Conservation (phyloP, 345 rosid genomes). For the Bruguiera gymnorhiza region DNA sequence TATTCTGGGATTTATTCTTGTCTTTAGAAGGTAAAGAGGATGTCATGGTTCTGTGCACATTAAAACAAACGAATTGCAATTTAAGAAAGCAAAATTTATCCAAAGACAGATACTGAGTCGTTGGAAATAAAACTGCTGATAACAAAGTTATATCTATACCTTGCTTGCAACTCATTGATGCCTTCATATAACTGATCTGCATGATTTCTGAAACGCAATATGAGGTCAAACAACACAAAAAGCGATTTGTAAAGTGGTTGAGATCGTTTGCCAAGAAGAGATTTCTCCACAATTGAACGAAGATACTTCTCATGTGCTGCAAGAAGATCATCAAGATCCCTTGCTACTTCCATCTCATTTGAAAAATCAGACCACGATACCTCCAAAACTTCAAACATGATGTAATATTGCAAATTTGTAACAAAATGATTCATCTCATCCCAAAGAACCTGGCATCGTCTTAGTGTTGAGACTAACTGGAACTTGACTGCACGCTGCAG, state of each 20-base stretch:
- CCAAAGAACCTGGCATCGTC: constrained; percentile 96
- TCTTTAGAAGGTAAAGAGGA: constrained; percentile 51
- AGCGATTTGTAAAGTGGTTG: constrained; percentile 71
- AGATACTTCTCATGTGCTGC: constrained; percentile 94
- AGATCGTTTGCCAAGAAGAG: constrained; percentile 91
- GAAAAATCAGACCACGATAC: constrained; percentile 93
- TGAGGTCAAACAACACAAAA: constrained; percentile 83
- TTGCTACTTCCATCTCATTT: constrained; percentile 83
- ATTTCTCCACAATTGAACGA: constrained; percentile 75
- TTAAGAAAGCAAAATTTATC: not conserved
- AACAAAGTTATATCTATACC: constrained; percentile 39
- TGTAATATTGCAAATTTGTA: constrained; percentile 91
- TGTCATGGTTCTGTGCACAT: constrained; percentile 48
- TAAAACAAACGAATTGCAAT: not conserved
- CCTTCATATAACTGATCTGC: constrained; percentile 91
- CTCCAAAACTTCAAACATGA: constrained; percentile 98
- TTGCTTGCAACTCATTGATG: constrained; percentile 76
- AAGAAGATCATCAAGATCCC: constrained; percentile 95
- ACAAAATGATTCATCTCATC: constrained; percentile 97
- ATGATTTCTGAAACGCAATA: constrained; percentile 76
- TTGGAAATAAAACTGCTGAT: not conserved
- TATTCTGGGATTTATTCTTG: constrained; percentile 39
- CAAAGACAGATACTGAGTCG: not conserved
- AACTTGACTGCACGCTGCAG: constrained; percentile 65
- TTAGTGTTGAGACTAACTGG: constrained; percentile 74